A percentile compares a stretch with the other conserved stretches of the same genome.
phyloP scores from a whole-genome alignment of 2,329 filamentous ascomycete species.

The Orbilia quercus region DNA sequence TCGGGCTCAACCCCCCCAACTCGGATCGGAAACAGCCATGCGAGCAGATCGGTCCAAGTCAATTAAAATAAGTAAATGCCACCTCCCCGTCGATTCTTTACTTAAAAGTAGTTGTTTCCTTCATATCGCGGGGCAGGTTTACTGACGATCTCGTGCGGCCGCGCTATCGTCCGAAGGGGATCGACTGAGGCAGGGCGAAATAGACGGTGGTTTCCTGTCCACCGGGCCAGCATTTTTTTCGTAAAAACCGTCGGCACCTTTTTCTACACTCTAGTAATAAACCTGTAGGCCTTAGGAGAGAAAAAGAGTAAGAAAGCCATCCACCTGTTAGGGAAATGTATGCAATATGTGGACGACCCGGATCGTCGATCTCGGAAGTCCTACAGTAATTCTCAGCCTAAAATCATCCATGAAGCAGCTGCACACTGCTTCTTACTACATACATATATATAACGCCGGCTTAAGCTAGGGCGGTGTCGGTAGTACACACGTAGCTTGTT shows the following conservation, averaged over 20 bases:
- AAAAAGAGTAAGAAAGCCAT: background rate
- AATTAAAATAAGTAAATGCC: no score
- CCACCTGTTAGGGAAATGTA: no score
- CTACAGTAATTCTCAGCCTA: constrained; percentile 10
- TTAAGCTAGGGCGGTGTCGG: constrained; percentile 4
- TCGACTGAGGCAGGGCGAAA: constrained; percentile 9
- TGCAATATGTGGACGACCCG: constrained; percentile 3
- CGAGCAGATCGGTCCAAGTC: no score
- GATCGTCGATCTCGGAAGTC: constrained; percentile 1
- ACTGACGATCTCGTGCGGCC: background rate
- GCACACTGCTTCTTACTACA: constrained; percentile 7
- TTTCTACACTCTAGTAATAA: background rate
- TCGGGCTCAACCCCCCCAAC: no score
- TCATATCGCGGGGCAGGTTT: no score
- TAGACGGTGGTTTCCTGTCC: background rate
- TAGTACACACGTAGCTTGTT: constrained; percentile 15
- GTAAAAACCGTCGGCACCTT: background rate
- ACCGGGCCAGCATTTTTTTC: background rate
- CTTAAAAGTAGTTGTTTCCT: no score
- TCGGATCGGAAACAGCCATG: no score
- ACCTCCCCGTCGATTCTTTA: no score
- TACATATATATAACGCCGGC: background rate
- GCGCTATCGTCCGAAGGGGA: background rate
- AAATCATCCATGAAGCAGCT: constrained; percentile 6
- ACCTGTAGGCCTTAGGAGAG: background rate